These are phyloP conservation scores for Pachyrhizus erosus DNA, from an alignment of 306 rosid species.

Conservation along the genomic window DNA sequence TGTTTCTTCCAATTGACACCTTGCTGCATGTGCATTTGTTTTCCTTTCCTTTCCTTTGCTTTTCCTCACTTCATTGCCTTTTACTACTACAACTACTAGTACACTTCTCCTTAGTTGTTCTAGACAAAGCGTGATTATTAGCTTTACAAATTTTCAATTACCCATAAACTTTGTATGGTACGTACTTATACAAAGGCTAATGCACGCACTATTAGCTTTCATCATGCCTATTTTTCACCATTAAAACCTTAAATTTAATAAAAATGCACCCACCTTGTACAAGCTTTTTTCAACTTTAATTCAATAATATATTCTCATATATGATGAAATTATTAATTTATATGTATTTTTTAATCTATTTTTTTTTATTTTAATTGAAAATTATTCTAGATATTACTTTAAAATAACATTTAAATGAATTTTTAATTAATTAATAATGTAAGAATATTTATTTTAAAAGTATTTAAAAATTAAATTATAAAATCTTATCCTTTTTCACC, in stretches of 20 bases:
- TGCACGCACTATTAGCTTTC: not conserved
- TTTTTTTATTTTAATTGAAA: no score
- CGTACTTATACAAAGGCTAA: not conserved
- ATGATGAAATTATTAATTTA: no score
- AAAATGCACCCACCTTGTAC: not conserved
- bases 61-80: constrained; percentile 3
- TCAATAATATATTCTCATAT: no score
- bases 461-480: no score
- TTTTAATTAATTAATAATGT: no score
- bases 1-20: constrained; percentile 26
- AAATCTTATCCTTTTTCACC: no score
- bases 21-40: constrained; percentile 22
- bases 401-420: no score
- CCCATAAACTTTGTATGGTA: not conserved
- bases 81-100: no score
- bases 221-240: not conserved
- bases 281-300: no score
- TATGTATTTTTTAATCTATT: no score
- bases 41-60: not conserved
- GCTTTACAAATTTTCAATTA: not conserved
- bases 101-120: not conserved
- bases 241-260: not conserved
- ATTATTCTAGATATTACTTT: no score
- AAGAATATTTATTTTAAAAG: no score
- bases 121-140: not conserved